Percentiles rank a stretch among this genome's conserved stretches.
phyloP scores from a whole-genome alignment of 768 basidiomycete genomes.

The Punctularia strigosozonata region DNA sequence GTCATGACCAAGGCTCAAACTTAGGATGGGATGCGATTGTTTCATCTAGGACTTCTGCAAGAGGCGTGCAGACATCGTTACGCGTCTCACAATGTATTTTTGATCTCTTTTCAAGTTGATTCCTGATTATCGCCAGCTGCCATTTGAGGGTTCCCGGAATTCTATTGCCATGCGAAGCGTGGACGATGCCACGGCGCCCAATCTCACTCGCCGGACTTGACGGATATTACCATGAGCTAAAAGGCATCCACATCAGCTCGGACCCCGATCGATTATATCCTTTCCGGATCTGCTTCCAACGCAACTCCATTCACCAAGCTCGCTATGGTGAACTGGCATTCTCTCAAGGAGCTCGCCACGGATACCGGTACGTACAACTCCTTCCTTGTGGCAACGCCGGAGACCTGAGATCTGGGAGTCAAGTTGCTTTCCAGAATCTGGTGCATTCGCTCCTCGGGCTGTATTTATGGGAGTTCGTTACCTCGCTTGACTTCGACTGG shows the following conservation, averaged over 20 bases:
- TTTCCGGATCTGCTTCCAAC: background rate
- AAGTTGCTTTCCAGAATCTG: conserved; percentile 32
- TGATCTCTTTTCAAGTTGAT: too few relatives aligned
- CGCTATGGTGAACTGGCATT: conserved; percentile 50
- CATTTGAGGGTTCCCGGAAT: too few relatives aligned
- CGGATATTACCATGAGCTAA: background rate
- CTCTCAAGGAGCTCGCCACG: conserved; percentile 30
- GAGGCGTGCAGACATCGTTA: too few relatives aligned
- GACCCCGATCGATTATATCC: background rate
- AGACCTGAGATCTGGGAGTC: conserved; percentile 3
- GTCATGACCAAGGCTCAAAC: too few relatives aligned
- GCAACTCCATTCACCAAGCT: too few relatives aligned
- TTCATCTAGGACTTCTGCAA: too few relatives aligned
- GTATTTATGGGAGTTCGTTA: conserved; percentile 60
- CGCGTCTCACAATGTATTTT: too few relatives aligned
- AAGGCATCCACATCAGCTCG: background rate
- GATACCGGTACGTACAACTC: conserved; percentile 29
- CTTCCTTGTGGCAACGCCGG: background rate
- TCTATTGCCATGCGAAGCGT: too few relatives aligned
- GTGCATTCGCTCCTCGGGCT: conserved; percentile 50
- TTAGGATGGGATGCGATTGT: too few relatives aligned
- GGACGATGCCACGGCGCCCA: background rate
- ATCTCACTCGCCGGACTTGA: background rate
- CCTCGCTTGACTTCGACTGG: conserved; percentile 55
- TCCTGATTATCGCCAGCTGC: too few relatives aligned